Base-by-base conservation (phyloP, 108 stramenopile species). In the Nannochloropsis salina region DNA sequence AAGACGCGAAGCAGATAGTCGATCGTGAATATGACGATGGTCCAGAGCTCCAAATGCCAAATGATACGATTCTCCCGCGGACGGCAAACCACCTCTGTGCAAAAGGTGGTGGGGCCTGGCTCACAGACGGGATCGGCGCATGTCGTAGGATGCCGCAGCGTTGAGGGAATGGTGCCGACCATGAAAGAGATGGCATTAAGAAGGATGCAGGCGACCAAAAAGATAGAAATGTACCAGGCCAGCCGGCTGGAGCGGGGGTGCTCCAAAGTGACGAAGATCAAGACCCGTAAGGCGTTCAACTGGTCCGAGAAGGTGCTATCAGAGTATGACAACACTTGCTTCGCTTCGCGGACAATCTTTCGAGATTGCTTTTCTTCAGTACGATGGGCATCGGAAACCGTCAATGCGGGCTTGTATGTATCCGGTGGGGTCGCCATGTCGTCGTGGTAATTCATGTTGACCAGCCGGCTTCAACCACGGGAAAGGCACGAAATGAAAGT, bases 1-100 rank as follows among this genome's bases (percentile, higher is more conserved):
- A 45, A 43, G 20, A 82, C 82, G 5, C 82, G 82, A 15, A 82
- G 44, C 2, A 82, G 20, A 21, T 82, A 82, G 82, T 82, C 82
- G 44, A 82, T 45, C 20, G 44, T 43, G 44, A 82, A 82, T 15
- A 82, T 45, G 21, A 82, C 20, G 8, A 82, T 45, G 6, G 44
- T 44, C 15, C 15, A 20, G 21, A 45, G 42, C 44, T 82, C 82
- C 42, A 82, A 43, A 15, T n/a, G 18, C 44, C 44, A 82, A n/a
- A 21, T 43, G 20, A 20, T 44, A 20, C 44, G 82, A 20, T 82
- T 82, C 20, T 43, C 44, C 8, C 5, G 44, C 15, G 82, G 82
- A n/a, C 44, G 44, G 44, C 82, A 82, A 21, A 82, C 44, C 20
- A 82, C 44, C 21, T 82, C 82, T n/a, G 42, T 5, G 20, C 44